Conservation (phyloP, 2,329 filamentous ascomycete species). For the Aspergillus caelatus region DNA sequence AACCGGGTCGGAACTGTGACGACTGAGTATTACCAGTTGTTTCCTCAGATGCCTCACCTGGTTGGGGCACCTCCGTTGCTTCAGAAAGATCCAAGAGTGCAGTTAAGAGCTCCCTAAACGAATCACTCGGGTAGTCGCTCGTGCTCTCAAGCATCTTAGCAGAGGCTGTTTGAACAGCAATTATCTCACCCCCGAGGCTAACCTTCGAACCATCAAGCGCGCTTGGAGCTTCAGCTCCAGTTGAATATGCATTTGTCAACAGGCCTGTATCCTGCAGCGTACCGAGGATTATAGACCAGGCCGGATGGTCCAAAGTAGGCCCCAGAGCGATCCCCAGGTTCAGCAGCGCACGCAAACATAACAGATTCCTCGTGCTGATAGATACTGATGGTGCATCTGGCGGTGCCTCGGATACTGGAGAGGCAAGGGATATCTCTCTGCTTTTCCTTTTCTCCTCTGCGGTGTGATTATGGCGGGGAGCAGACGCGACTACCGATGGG, state of each 20-base stretch:
- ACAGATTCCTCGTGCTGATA: slow-evolving; percentile 83
- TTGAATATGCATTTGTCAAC: slow-evolving; percentile 61
- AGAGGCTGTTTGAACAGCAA: slow-evolving; percentile 85
- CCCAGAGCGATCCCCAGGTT: slow-evolving; percentile 94
- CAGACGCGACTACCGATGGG: slow-evolving; percentile 17
- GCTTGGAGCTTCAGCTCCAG: slow-evolving; percentile 31
- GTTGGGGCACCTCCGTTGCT: slow-evolving; percentile 46
- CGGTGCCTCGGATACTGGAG: slow-evolving; percentile 31
- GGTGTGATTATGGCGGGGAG: slow-evolving; percentile 25
- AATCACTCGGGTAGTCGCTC: slow-evolving; percentile 79
- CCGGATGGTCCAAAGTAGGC: slow-evolving; percentile 73
- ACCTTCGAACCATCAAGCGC: slow-evolving; percentile 52
- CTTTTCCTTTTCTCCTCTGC: slow-evolving; percentile 35
- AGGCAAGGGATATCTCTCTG: slow-evolving; percentile 30
- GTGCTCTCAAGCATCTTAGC: slow-evolving; percentile 89
- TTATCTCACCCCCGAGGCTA: slow-evolving; percentile 78
- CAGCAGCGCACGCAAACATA: slow-evolving; percentile 87
- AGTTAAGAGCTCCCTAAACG: slow-evolving; percentile 76
- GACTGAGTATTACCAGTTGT: slow-evolving; percentile 51
- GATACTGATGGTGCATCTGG: slow-evolving; percentile 53
- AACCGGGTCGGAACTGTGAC: slow-evolving; percentile 30
- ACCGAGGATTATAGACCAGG: slow-evolving; percentile 90
- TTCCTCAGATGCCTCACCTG: slow-evolving; percentile 52
- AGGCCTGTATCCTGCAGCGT: slow-evolving; percentile 92
- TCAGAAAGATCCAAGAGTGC: slow-evolving; percentile 73